Evolutionary conservation across 2,329 filamentous ascomycete genomes (phyloP).

Genomic region (Leptographium procerum): DNA sequence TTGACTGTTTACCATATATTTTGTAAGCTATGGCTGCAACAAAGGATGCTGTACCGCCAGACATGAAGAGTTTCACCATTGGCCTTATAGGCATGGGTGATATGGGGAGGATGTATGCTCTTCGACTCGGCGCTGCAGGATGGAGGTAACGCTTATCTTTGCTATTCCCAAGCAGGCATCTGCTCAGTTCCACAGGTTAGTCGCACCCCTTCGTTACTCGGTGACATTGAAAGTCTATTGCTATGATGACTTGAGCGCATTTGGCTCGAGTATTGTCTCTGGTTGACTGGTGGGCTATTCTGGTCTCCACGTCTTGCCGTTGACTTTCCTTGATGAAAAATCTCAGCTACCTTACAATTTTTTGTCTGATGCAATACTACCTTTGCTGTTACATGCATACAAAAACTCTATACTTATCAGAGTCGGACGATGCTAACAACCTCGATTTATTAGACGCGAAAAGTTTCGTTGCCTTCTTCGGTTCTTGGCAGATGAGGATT

Average conservation of each 20-base stretch:
- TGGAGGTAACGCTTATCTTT: slow-evolving; percentile 68
- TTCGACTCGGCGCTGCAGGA: slow-evolving; percentile 75
- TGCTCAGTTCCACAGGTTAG: not conserved
- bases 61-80: slow-evolving; percentile 61
- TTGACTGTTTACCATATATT: not conserved
- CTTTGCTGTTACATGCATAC: not conserved
- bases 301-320: slow-evolving; percentile 50
- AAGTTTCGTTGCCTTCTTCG: slow-evolving; percentile 6
- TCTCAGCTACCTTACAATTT: slow-evolving; percentile 89
- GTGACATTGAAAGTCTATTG: not conserved
- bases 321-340: slow-evolving; percentile 93
- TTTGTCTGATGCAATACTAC: slow-evolving; percentile 62
- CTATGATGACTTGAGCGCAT: slow-evolving; percentile 99
- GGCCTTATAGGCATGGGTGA: slow-evolving; percentile 98
- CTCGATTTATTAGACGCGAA: not conserved
- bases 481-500: not conserved
- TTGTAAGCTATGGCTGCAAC: slow-evolving; percentile 3
- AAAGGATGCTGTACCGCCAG: slow-evolving; percentile 5
- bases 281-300: slow-evolving; percentile 57
- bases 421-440: not conserved
- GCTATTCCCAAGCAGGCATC: not conserved
- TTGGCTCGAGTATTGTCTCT: slow-evolving; percentile 96
- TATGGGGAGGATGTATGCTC: slow-evolving; percentile 98
- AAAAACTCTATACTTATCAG: not conserved
- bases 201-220: not conserved